Conservation (phyloP, 495 filamentous ascomycete species). For the Podospora pseudoanserina region DNA sequence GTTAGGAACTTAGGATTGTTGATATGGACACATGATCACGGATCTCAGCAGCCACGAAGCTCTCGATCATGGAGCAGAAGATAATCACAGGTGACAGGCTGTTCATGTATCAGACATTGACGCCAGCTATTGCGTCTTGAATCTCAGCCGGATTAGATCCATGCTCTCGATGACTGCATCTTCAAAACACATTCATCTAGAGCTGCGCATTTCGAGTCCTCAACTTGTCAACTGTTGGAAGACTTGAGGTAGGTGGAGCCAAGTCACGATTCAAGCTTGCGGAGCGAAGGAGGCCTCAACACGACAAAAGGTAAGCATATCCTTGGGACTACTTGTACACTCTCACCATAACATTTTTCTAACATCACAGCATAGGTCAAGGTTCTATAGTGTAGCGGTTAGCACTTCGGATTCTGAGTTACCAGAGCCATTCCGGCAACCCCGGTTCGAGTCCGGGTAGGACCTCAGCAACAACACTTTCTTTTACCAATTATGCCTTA, state of each 20-base stretch:
- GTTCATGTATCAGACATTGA: too few species aligned
- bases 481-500: not conserved
- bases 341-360: not conserved
- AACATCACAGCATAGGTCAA: not conserved
- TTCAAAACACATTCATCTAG: too few species aligned
- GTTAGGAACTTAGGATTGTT: too few species aligned
- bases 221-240: not conserved
- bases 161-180: too few species aligned
- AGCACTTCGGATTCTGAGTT: conserved; percentile 19
- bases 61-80: too few species aligned
- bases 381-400: conserved; percentile 16
- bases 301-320: not conserved
- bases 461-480: conserved; percentile 17
- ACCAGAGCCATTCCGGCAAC: conserved; percentile 25
- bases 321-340: not conserved
- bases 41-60: too few species aligned
- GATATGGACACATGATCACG: too few species aligned
- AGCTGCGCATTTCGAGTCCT: not conserved
- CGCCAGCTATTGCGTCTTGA: too few species aligned
- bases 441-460: conserved; percentile 37
- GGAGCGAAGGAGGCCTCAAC: not conserved
- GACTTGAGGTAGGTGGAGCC: not conserved
- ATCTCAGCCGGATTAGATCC: too few species aligned
- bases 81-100: too few species aligned
- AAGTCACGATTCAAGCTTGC: not conserved